These are phyloP conservation scores for Sechiopsis laciniata DNA, from an alignment of 306 rosid genomes.

Conservation along the genomic window DNA sequence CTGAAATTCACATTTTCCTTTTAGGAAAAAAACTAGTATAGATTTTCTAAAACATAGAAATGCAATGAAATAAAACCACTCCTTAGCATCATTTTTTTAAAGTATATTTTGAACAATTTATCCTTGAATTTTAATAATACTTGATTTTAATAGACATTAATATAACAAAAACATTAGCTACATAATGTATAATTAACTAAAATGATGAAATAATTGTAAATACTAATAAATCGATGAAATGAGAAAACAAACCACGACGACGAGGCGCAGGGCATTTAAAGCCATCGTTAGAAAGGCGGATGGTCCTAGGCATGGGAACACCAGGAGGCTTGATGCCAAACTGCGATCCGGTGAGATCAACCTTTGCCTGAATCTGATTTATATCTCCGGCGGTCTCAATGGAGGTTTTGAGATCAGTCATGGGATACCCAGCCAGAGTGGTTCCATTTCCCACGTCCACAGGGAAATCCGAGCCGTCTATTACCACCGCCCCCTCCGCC, in stretches of 20 bases:
- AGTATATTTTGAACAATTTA: too few relatives aligned
- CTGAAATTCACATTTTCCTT: too few relatives aligned
- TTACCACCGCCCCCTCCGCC: constrained; percentile 38
- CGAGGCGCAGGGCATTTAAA: constrained; percentile 58
- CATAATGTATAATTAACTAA: too few relatives aligned
- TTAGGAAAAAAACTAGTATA: too few relatives aligned
- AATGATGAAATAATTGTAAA: too few relatives aligned
- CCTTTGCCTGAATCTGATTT: constrained; percentile 42
- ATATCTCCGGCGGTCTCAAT: constrained; percentile 62
- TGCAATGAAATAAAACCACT: too few relatives aligned
- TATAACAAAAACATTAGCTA: too few relatives aligned
- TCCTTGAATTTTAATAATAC: too few relatives aligned
- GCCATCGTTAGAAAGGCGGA: constrained; percentile 62
- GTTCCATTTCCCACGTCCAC: constrained; percentile 63
- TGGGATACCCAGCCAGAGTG: constrained; percentile 36
- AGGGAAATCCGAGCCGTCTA: constrained; percentile 62
- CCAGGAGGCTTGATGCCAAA: constrained; percentile 44
- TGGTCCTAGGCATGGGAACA: constrained; percentile 70
- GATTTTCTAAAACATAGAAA: too few relatives aligned
- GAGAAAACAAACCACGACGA: constrained; percentile 30
- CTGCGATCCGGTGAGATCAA: constrained; percentile 44
- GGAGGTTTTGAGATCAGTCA: constrained; percentile 56
- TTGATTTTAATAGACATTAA: too few relatives aligned
- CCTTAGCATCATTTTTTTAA: too few relatives aligned
- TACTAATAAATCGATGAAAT: too few relatives aligned